Evolutionary conservation across 148 eudicot species (phyloP), one percentile per base, ranked within the genome.

Genomic region (Cornus controversa): DNA sequence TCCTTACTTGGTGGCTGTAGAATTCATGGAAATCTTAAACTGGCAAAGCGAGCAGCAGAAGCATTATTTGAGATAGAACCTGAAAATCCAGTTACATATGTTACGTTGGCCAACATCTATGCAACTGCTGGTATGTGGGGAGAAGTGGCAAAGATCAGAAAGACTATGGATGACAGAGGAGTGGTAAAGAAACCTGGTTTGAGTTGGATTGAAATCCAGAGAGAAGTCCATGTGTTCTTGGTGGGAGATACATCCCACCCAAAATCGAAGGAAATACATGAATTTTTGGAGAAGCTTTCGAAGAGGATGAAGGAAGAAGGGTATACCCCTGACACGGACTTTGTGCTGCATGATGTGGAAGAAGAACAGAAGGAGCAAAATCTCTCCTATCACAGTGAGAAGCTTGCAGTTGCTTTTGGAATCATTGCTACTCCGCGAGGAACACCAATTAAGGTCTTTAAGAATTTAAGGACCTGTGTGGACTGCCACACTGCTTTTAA

Each of bases 61-160:
- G 78, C 78, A 36, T 75, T 75, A 53, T 75, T 75, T 6, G 78
- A 75, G 23, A 75, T 75, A 75, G 78, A 75, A 22, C 78, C 78
- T 18, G 78, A 75, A 23, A 75, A 75, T 42, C 69, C 78, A 14
- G 78, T 70, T 65, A 75, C 78, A 13, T 75, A 75, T 40, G 78
- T 75, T 24, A 75, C 78, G 6, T 31, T 75, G 42, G 70, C 78
- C 26, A 75, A 75, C 47, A 75, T 75, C 16, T 75, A 75, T 28
- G 70, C 70, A 0, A 37, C n/a, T 28, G 70, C 62, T 1, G 78
- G 78, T 11, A 75, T 62, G 25, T 75, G 78, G 78, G 62, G 25
- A 3, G 78, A 75, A 25, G 78, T 37, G n/a, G 36, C 70, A 23
- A 65, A 75, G 25, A 37, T 75, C 18, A 66, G 78, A 24, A 75